A percentile compares a stretch with the other conserved stretches of the same genome.
phyloP scores from a whole-genome alignment of 768 basidiomycete genomes.

The Lactarius pseudohatsudake region DNA sequence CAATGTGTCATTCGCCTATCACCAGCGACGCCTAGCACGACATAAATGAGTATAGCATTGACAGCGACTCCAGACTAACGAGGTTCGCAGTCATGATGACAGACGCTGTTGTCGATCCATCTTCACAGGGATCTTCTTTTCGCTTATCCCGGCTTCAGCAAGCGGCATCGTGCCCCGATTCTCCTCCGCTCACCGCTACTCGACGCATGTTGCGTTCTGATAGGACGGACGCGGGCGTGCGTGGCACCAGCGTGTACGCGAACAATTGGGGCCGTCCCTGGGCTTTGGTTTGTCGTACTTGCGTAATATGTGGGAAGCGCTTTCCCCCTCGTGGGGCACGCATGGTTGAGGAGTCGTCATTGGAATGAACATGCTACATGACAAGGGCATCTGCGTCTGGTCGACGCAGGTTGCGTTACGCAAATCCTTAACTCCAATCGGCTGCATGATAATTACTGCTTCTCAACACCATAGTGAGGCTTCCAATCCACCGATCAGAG shows the following conservation, averaged over 20 bases:
- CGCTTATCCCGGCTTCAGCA: neutral
- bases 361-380: neutral
- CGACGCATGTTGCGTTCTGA: neutral
- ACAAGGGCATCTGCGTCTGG: neutral
- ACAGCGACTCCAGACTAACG: neutral
- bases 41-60: neutral
- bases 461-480: neutral
- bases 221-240: neutral
- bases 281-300: neutral
- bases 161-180: neutral
- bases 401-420: neutral
- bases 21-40: neutral
- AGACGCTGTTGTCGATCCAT: neutral
- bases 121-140: neutral
- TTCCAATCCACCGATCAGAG: slow-evolving; percentile 2
- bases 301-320: neutral
- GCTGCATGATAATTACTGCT: neutral
- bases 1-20: neutral
- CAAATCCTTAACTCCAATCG: slow-evolving; percentile 1
- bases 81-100: neutral
- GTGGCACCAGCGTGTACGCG: neutral
- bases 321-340: neutral
- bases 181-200: neutral
- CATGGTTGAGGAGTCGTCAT: neutral
- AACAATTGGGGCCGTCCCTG: neutral